Evolutionary conservation across 1,139 yeast genomes (phyloP).

Genomic region (Magnusiomyces ingens): DNA sequence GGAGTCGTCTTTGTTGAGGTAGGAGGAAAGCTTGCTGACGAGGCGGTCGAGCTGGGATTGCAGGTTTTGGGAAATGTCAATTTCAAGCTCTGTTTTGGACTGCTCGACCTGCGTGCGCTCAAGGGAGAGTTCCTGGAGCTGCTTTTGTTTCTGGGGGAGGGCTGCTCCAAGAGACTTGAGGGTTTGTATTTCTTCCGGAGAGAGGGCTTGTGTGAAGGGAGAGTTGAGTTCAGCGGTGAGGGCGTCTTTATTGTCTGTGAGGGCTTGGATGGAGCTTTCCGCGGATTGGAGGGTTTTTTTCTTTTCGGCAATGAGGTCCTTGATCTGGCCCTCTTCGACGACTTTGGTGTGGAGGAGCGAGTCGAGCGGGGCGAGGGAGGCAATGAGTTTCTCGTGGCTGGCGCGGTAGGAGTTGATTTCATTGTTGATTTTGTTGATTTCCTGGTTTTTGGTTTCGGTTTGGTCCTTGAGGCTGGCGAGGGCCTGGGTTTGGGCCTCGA

Average conservation of each 20-base stretch:
- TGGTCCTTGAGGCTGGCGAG: constrained; percentile 35
- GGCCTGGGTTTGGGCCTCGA: constrained; percentile 37
- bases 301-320: constrained; percentile 20
- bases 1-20: neutral
- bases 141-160: constrained; percentile 39
- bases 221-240: constrained; percentile 47
- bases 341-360: constrained; percentile 10
- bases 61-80: constrained; percentile 54
- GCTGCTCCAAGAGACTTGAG: constrained; percentile 38
- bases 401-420: constrained; percentile 32
- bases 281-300: constrained; percentile 27
- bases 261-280: constrained; percentile 28
- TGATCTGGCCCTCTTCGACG: constrained; percentile 20
- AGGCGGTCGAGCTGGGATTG: constrained; percentile 39
- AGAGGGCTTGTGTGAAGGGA: constrained; percentile 49
- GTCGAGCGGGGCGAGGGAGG: constrained; percentile 10
- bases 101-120: constrained; percentile 47
- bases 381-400: constrained; percentile 15
- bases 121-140: constrained; percentile 41
- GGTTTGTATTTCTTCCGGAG: constrained; percentile 40
- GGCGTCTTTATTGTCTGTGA: constrained; percentile 31
- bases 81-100: constrained; percentile 43
- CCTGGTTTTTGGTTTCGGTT: constrained; percentile 39
- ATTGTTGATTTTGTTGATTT: constrained; percentile 42
- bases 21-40: constrained; percentile 20